Base-by-base conservation (phyloP, 1,284 basidiomycete species). In the Irpex sp. region DNA sequence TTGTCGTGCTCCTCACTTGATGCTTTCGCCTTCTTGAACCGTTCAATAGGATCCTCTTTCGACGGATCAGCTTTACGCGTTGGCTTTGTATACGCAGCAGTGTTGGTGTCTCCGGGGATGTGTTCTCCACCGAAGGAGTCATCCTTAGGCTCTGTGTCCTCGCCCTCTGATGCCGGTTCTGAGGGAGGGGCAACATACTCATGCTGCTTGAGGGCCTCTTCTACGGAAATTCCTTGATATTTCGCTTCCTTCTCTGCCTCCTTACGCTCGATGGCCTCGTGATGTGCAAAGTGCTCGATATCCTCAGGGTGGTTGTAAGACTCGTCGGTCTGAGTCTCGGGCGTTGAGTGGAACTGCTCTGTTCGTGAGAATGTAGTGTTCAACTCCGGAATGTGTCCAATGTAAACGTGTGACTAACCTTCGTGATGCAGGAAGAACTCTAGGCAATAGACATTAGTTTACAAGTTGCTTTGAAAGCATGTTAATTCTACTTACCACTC, bases 251-350 rank as follows among this genome's bases (percentile, higher is more conserved):
- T 85, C 70, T 91, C 86, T 47, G 92, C 93, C 77, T 99, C 97
- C 71, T 91, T 80, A 9, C 75, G 82, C 75, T 99, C 97, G 68
- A 99, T 98, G 15, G 79, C 72, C 65, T 93, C 92, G 77, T 99
- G 97, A 66, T 93, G 87, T 63, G 87, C 80, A 73, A 97, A 97
- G 73, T 96, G 93, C 70, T 94, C 92, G 60, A 89, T 66, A 77
- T 96, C 95, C 76, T 97, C 97, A 2, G 93, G 88, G 76, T 99
- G 97, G 64, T 75, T 91, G 79, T 99, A 99, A 0, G 94, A 84
- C 70, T 96, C 94, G 73, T 98, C 96, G 0, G 93, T 95, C 77
- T 99, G 97, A 0, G 96, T 97, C 75, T 99, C 97, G 0, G 96
- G 96, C 21, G 96, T 98, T 31, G 85, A 92, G 79, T 99, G 97